Percentiles rank a stretch among this genome's conserved stretches.
phyloP scores from a whole-genome alignment of 306 rosid genomes.

The Senna siamea region DNA sequence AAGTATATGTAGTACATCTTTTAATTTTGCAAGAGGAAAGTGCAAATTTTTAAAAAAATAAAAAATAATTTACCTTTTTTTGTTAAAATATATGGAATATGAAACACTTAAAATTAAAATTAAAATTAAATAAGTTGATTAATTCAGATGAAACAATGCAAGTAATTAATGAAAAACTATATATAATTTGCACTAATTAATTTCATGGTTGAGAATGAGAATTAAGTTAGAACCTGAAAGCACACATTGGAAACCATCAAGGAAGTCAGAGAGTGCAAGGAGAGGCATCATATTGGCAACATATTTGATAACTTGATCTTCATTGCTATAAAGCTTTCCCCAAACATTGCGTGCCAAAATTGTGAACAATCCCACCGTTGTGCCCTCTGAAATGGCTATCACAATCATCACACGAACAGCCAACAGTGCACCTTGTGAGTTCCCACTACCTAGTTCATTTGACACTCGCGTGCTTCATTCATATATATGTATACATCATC shows the following conservation, averaged over 20 bases:
- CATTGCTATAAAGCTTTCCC: conserved; percentile 67
- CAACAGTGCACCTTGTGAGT: conserved; percentile 50
- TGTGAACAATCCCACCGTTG: conserved; percentile 43
- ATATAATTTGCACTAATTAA: too few relatives aligned
- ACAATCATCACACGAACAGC: conserved; percentile 54
- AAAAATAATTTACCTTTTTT: too few relatives aligned
- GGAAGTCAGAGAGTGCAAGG: conserved; percentile 65
- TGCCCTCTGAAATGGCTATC: conserved; percentile 51
- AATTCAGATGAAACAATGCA: too few relatives aligned
- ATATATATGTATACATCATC: background rate
- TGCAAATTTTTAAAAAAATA: too few relatives aligned
- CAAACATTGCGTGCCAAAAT: conserved; percentile 52
- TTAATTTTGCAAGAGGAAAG: too few relatives aligned
- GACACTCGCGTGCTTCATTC: conserved; percentile 59
- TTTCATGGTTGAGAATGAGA: too few relatives aligned
- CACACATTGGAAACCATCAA: conserved; percentile 71
- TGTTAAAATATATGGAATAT: too few relatives aligned
- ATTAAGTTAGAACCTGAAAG: too few relatives aligned
- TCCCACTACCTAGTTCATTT: conserved; percentile 65
- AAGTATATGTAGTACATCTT: too few relatives aligned
- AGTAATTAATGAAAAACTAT: too few relatives aligned
- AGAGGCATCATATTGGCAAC: conserved; percentile 65
- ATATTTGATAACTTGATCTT: conserved; percentile 55
- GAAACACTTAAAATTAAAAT: too few relatives aligned
- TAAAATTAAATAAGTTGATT: too few relatives aligned